These are phyloP conservation scores for Lithocarpus polystachyus DNA, from an alignment of 306 rosid species.

Conservation along the genomic window DNA sequence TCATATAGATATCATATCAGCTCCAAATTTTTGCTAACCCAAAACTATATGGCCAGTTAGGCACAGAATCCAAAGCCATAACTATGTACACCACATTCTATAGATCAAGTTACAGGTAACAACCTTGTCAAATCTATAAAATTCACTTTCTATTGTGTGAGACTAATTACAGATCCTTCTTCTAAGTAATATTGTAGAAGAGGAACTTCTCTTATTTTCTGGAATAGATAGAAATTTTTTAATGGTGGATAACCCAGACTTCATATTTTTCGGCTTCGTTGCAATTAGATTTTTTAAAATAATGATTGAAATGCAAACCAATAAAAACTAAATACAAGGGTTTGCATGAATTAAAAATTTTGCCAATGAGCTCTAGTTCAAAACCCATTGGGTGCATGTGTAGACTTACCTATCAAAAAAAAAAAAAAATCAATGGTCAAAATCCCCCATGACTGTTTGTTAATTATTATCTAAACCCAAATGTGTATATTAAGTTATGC, in stretches of 20 bases:
- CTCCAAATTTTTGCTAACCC: not conserved
- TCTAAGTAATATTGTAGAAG: not conserved
- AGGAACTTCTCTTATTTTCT: not conserved
- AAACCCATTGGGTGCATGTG: too few species aligned
- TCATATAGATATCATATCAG: too few species aligned
- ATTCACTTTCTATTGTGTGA: not conserved
- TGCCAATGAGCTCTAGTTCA: too few species aligned
- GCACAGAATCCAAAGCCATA: not conserved
- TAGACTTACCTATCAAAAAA: too few species aligned
- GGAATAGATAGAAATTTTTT: not conserved
- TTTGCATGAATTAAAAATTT: not conserved
- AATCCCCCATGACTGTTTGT: too few species aligned
- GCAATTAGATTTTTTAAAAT: not conserved
- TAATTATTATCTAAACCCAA: too few species aligned
- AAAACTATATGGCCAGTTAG: not conserved
- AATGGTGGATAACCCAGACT: not conserved
- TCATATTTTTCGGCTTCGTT: not conserved
- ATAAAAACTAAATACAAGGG: not conserved
- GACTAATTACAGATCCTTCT: not conserved
- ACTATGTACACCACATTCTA: not conserved
- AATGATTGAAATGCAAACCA: not conserved
- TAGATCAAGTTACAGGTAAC: not conserved
- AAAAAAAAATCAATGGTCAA: too few species aligned
- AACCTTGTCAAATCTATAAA: not conserved
- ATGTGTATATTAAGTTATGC: too few species aligned